Base-by-base conservation (phyloP, 768 basidiomycete genomes). In the Obba rivulosa region DNA sequence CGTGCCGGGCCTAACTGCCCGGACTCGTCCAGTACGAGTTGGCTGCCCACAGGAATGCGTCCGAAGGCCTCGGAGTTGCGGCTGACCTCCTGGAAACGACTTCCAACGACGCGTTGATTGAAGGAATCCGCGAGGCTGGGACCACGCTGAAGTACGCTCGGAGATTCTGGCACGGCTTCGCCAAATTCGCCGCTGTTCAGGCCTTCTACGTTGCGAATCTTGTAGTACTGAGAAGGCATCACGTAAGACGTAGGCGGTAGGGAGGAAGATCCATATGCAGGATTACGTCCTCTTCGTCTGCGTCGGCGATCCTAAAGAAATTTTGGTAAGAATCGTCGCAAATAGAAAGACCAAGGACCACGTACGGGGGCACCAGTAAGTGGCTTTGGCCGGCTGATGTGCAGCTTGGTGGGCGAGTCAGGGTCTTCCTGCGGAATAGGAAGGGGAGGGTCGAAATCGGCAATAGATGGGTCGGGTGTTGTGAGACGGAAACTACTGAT, bases 211-310 rank as follows among this genome's bases (percentile, higher is more conserved):
- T 74, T 69, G 20, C 81, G 75, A 25, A 91, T 74, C 59, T 84
- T 83, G 69, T 91, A 91, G 62, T 85, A 91, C 46, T 82, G 78
- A 5, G 83, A 86, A 7, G 87, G 87, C 4, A 85, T 85, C 8
- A 89, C 80, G 57, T 88, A 91, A 4, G 85, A 84, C 16, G 83
- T 83, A 3, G 87, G 87, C 1, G 84, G 75, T 14, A 83, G 74
- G n/a, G 83, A 84, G 5, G 83, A 82, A 3, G 81, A 73, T 0
- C 75, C 83, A 54, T 72, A 78, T 2, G 83, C 81, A n/a, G 80
- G 79, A 55, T 85, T 84, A 14, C 69, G 57, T 38, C 73, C 62
- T 34, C 77, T 71, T 23, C 78, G 75, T 22, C 77, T 72, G 20
- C 71, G 66, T 40, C 75, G 71, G 20, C 64, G 66, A 41, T 59